Percentiles rank a stretch among this genome's conserved stretches.
Evolutionary conservation across 1,139 yeast species (phyloP).

Genomic region (Protomyces inundatus): DNA sequence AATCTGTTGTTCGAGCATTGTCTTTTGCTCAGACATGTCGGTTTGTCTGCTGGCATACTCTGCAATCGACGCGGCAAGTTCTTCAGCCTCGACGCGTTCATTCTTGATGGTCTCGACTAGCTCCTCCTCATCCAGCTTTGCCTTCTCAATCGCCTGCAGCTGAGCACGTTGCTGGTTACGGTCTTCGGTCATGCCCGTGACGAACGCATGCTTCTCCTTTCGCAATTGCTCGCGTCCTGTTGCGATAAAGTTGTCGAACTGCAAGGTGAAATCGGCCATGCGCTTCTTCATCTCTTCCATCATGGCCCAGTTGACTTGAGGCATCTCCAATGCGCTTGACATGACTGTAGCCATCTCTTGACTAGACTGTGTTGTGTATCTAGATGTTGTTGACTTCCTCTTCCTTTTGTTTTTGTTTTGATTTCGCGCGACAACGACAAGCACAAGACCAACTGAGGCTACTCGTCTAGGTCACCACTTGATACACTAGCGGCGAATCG

Average conservation of each 20-base stretch:
- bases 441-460: not conserved
- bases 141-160: constrained; percentile 6
- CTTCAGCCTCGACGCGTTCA: constrained; percentile 15
- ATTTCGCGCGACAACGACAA: not conserved
- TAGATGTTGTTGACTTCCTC: not conserved
- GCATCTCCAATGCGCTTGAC: constrained; percentile 2
- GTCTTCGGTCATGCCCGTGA: constrained; percentile 24
- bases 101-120: not conserved
- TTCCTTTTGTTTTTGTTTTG: not conserved
- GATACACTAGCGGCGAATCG: no score
- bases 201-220: constrained; percentile 11
- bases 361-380: not conserved
- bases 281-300: constrained; percentile 9
- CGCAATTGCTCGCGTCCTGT: constrained; percentile 17
- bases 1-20: constrained; percentile 8
- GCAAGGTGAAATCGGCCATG: constrained; percentile 25
- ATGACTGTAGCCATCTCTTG: not conserved
- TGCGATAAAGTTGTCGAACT: constrained; percentile 25
- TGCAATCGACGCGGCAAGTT: constrained; percentile 7
- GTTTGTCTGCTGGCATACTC: constrained; percentile 2
- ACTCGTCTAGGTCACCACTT: no score
- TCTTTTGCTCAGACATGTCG: not conserved
- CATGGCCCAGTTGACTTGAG: not conserved
- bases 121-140: constrained; percentile 6
- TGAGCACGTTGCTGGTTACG: not conserved